Conservation (phyloP, 208 protist species). For the Crithidia brevicula region DNA sequence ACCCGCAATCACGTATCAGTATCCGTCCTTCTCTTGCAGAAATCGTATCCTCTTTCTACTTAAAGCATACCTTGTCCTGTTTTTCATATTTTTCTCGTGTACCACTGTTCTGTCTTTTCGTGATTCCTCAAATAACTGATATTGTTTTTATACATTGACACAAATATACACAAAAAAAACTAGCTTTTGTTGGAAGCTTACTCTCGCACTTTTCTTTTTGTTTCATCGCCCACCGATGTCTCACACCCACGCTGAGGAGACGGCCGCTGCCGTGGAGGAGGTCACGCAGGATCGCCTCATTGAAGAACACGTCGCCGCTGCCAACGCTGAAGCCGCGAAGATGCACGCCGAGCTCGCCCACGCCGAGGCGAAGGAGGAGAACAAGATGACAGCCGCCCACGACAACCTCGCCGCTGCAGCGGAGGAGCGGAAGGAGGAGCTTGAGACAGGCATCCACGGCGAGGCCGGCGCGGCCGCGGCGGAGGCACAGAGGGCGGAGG, state of each 20-base stretch:
- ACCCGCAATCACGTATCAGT: too few relatives aligned
- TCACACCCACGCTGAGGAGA: background rate
- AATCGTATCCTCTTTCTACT: too few relatives aligned
- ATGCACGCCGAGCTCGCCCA: conserved; percentile 7
- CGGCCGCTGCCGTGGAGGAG: background rate
- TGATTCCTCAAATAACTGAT: too few relatives aligned
- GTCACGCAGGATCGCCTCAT: background rate
- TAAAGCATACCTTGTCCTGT: too few relatives aligned
- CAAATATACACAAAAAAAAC: background rate
- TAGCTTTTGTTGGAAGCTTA: too few relatives aligned
- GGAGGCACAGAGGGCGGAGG: background rate
- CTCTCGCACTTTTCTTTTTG: too few relatives aligned
- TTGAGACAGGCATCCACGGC: background rate
- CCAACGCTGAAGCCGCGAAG: background rate
- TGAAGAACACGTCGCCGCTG: conserved; percentile 7
- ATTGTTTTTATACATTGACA: background rate
- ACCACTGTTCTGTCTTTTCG: too few relatives aligned
- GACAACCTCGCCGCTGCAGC: background rate
- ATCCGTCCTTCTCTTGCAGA: too few relatives aligned
- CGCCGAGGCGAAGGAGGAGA: conserved; percentile 17
- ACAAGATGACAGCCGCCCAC: background rate
- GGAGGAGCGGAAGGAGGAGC: background rate
- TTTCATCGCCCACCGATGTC: background rate
- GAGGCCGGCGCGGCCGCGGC: background rate
- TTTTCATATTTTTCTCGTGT: background rate